phyloP scores from a whole-genome alignment of 495 filamentous ascomycete genomes.

The Penicillium subrubescens region DNA sequence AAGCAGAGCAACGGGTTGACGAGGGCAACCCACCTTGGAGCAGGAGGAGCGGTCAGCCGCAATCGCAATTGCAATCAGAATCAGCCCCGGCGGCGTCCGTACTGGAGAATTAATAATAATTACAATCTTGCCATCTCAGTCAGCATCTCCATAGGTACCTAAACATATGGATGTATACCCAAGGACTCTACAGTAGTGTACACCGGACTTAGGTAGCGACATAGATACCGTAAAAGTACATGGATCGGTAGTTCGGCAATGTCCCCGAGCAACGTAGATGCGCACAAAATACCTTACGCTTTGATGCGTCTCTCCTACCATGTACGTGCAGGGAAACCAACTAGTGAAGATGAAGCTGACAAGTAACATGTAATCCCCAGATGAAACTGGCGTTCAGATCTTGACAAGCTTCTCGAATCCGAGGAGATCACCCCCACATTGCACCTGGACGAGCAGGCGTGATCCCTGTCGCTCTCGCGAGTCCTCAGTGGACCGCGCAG shows the following conservation, averaged over 20 bases:
- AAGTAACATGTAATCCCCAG: not conserved
- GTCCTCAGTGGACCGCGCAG: conserved; percentile 14
- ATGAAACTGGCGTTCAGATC: conserved; percentile 18
- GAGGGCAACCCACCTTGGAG: conserved; percentile 9
- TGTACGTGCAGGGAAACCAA: not conserved
- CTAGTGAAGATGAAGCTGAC: not conserved
- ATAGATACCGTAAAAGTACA: not conserved
- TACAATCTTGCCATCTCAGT: not conserved
- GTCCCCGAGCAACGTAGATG: not conserved
- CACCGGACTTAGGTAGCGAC: not conserved
- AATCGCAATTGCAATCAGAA: conserved; percentile 22
- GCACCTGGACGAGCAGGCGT: conserved; percentile 25
- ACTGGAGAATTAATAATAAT: not conserved
- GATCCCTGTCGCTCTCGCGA: conserved; percentile 16
- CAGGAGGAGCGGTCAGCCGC: conserved; percentile 33
- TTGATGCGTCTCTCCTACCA: not conserved
- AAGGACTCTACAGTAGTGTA: not conserved
- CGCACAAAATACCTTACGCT: not conserved
- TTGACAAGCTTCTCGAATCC: conserved; percentile 34
- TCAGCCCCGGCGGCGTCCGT: conserved; percentile 9
- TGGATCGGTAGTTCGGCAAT: not conserved
- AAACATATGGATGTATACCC: not conserved
- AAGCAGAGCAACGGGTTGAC: conserved; percentile 19
- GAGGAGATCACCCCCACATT: conserved; percentile 28
- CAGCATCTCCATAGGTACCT: not conserved